Conservation (phyloP, 2,329 filamentous ascomycete genomes). For the Aspergillus melleus region DNA sequence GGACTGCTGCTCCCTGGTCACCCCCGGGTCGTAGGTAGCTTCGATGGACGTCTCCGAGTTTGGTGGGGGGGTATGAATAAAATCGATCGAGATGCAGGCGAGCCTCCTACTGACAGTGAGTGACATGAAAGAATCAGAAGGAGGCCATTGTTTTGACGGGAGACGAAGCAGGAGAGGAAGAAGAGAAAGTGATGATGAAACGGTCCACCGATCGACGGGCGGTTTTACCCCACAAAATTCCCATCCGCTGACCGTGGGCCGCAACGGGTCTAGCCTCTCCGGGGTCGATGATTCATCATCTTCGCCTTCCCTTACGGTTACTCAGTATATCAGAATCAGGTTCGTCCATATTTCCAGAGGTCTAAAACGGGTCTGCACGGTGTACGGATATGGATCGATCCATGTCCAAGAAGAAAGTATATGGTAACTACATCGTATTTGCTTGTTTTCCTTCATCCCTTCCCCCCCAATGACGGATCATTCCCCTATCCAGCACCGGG, state of each 20-base stretch:
- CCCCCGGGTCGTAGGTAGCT: too few species aligned
- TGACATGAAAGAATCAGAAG: not conserved
- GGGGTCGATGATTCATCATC: constrained; percentile 8
- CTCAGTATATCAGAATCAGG: too few species aligned
- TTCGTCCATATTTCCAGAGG: too few species aligned
- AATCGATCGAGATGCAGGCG: not conserved
- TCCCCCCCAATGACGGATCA: not conserved
- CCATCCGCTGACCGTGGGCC: constrained; percentile 23
- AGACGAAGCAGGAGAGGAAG: not conserved
- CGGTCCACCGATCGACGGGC: not conserved
- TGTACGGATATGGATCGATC: too few species aligned
- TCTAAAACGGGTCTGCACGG: too few species aligned
- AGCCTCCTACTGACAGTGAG: not conserved
- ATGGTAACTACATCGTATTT: not conserved
- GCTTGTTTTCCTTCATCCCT: not conserved
- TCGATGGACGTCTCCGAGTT: too few species aligned
- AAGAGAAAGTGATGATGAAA: not conserved
- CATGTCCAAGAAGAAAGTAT: not conserved
- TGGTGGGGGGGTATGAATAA: not conserved
- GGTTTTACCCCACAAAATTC: constrained; percentile 19
- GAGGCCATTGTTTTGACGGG: too few species aligned
- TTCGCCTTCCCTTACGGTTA: not conserved
- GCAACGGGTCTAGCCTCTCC: constrained; percentile 17
- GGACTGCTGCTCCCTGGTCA: not conserved
- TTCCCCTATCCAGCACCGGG: too few species aligned